Evolutionary conservation across 1,284 basidiomycete genomes (phyloP), one percentile per base, ranked within the genome.

Genomic region (Athelia sp.): DNA sequence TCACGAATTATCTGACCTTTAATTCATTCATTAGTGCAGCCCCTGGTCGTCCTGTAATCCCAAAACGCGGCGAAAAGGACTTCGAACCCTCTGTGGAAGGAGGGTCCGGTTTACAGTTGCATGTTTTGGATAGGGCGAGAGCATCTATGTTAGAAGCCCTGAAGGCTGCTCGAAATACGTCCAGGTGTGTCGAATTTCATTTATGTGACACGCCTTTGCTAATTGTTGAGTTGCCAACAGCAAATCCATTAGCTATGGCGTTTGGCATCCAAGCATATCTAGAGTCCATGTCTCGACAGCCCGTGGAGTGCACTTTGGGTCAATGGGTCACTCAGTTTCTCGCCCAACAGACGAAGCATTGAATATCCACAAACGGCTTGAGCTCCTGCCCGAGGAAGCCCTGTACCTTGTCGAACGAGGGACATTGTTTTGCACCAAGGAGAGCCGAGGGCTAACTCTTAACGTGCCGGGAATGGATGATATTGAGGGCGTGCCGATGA

Each of bases 51-150:
- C 78, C 78, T 1, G 65, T 78, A 6, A 95, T 97, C 48, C 94
- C 94, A 10, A 94, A 91, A 65, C 80, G 94, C 23, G 94, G 94
- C 3, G 94, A 97, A 66, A 97, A 98, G 64, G 93, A 97, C 58
- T 98, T 95, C 58, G 95, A 98, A 65, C 96, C 96, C 3, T 67
- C 77, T 56, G 68, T 78, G 48, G 76, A 82, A 40, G 80, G 90
- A 50, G 80, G 82, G 17, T 90, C 92, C 44, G 84, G 85, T 49
- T 73, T 96, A n/a, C 90, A 95, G 56, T 70, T 81, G 21, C 86
- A 90, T 65, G 74, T 85, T 36, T 71, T 91, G 17, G 82, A 87
- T 51, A 76, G 79, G 34, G 75, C 86, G 45, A 68, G 94, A 46
- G 73, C 78, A 50, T 93, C 94, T 9, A 92, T 97, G 84, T 86